Conservation (phyloP, 305 asterid species). For the Fraxinus sp. region DNA sequence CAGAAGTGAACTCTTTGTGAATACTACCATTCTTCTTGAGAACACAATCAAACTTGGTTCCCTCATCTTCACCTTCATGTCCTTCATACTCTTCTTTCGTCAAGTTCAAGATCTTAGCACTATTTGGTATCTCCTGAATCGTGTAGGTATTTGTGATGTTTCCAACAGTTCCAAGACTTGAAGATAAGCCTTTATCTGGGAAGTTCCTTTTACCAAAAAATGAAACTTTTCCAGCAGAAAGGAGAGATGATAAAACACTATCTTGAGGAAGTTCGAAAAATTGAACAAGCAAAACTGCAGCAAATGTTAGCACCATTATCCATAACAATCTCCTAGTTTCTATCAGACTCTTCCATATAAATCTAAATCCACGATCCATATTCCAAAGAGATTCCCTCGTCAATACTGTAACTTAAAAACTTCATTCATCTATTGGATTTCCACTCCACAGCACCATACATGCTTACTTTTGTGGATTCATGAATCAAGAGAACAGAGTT, state of each 20-base stretch:
- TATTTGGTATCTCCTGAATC: neutral
- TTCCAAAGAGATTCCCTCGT: neutral
- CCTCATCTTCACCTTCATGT: neutral
- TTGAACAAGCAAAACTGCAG: constrained; percentile 30
- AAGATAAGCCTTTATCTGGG: neutral
- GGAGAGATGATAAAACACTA: constrained; percentile 24
- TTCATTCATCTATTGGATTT: neutral
- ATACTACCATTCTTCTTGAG: neutral
- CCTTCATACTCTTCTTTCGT: neutral
- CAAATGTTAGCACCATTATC: constrained; percentile 27
- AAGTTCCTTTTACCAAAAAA: constrained; percentile 2
- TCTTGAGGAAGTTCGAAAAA: constrained; percentile 25
- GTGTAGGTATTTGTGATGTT: neutral
- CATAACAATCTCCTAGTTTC: constrained; percentile 26
- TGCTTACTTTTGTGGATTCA: neutral
- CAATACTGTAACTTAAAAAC: neutral
- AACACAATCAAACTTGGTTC: neutral
- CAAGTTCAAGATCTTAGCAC: neutral
- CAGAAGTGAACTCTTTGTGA: neutral
- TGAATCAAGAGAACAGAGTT: neutral
- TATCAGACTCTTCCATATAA: constrained; percentile 5
- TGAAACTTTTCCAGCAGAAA: constrained; percentile 17
- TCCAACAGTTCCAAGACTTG: neutral
- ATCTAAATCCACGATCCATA: constrained; percentile 34
- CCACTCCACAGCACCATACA: neutral